phyloP scores from a whole-genome alignment of 2,329 filamentous ascomycete species.

The Trichophyton schoenleinii region DNA sequence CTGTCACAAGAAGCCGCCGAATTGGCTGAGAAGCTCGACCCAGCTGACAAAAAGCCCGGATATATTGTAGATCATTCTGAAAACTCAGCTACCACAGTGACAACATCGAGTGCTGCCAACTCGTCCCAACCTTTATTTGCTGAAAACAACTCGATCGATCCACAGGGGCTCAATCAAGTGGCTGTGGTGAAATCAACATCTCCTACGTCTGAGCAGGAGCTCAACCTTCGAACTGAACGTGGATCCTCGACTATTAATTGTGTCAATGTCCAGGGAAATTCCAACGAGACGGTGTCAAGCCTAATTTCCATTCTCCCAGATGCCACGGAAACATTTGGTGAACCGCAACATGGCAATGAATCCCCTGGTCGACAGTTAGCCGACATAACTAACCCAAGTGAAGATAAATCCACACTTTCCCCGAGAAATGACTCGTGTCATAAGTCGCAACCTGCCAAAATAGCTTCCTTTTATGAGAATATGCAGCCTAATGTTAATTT shows the following conservation, averaged over 20 bases:
- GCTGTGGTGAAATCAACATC: background rate
- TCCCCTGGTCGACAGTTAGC: background rate
- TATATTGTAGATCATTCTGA: constrained; percentile 13
- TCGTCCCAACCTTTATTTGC: background rate
- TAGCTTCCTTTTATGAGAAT: background rate
- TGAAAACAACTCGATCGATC: background rate
- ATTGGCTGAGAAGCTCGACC: constrained; percentile 9
- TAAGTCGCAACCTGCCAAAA: background rate
- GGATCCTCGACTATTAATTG: background rate
- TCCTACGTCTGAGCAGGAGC: background rate
- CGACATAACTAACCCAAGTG: background rate
- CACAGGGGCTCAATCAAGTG: background rate
- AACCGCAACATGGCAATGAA: background rate
- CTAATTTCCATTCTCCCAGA: background rate
- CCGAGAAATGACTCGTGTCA: background rate
- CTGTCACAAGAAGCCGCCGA: constrained; percentile 11
- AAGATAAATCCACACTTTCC: background rate
- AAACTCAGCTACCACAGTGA: constrained; percentile 2
- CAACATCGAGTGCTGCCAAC: background rate
- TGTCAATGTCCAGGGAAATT: background rate
- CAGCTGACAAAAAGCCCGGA: constrained; percentile 6
- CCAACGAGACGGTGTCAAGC: background rate
- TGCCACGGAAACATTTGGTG: background rate
- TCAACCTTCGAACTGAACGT: background rate
- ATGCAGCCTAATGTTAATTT: background rate